These are phyloP conservation scores for Atkinsonella texensis DNA, from an alignment of 2,329 filamentous ascomycete genomes.

Conservation along the genomic window DNA sequence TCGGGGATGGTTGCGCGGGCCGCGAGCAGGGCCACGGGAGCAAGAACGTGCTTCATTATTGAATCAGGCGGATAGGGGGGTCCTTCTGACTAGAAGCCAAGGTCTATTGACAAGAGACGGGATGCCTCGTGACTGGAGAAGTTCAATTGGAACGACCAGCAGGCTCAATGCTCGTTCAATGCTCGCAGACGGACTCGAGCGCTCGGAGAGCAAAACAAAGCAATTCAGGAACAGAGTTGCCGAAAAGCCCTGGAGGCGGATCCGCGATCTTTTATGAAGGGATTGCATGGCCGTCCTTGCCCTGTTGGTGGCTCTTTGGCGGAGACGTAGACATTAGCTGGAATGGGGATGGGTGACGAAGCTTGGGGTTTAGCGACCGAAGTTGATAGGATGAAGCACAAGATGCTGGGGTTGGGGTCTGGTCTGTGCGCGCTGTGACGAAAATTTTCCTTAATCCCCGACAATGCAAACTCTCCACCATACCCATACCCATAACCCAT, in stretches of 20 bases:
- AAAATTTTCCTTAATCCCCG: too few relatives aligned
- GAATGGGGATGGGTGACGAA: not conserved
- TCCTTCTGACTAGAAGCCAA: not conserved
- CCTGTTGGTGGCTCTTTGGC: not conserved
- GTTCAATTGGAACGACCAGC: not conserved
- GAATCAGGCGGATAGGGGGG: not conserved
- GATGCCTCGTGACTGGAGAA: not conserved
- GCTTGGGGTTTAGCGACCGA: not conserved
- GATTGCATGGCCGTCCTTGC: not conserved
- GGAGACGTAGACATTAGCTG: not conserved
- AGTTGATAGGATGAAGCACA: too few relatives aligned
- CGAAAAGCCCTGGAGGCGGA: not conserved
- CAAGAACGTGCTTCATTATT: conserved; percentile 6
- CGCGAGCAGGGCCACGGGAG: conserved; percentile 8
- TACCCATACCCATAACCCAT: too few relatives aligned
- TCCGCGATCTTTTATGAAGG: not conserved
- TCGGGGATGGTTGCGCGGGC: conserved; percentile 12
- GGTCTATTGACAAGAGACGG: not conserved
- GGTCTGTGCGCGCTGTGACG: too few relatives aligned
- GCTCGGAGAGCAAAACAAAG: not conserved
- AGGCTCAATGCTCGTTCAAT: too few relatives aligned
- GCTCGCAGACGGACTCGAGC: not conserved
- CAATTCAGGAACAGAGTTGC: not conserved
- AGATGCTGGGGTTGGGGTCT: too few relatives aligned
- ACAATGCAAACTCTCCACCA: too few relatives aligned